Evolutionary conservation across 305 asterid genomes (phyloP), one percentile per base, ranked within the genome.

Genomic region (Vinca major): DNA sequence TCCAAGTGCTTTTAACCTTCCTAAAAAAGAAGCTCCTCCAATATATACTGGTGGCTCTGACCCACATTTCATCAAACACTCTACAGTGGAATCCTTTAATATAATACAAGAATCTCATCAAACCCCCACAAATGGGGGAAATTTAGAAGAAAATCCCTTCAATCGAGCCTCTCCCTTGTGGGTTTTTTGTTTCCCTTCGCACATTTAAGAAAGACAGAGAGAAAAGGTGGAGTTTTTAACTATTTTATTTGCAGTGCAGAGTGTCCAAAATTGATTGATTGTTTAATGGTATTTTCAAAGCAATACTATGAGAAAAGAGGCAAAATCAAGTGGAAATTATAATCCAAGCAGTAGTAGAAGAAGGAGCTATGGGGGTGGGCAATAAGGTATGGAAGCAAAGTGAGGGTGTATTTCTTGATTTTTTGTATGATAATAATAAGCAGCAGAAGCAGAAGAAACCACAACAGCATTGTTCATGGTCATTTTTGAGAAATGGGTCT

Each of bases 341-440:
- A 26, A 26, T 26, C 33, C 33, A 26, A 26, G 33, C 52, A 63
- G 55, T 72, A 63, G 56, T 68, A 26, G 80, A 54, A 83, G 70
- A 50, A 73, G 65, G 72, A 84, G 68, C 67, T 79, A 89, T 91
- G 97, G 92, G 88, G 79, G 83, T 78, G 84, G 89, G 86, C 77
- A 82, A 76, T 79, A 86, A 84, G 78, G 82, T 80, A 70, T 81
- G 85, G 90, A 82, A 81, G 87, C 74, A 75, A 77, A 64, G 72
- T 71, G 84, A 82, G 58, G 89, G 86, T 68, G 80, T 67, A 63
- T 80, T 76, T 68, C 77, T 81, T 67, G 82, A 54, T 36, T 63
- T 62, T 62, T 63, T 67, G 9, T 47, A 13, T 65, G 49, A 45
- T 52, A 72, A 60, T 68, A 77, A 78, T 71, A 74, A 80, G 58